These are phyloP conservation scores for Petunia secreta DNA, from an alignment of 257 asterid species.

Conservation along the genomic window DNA sequence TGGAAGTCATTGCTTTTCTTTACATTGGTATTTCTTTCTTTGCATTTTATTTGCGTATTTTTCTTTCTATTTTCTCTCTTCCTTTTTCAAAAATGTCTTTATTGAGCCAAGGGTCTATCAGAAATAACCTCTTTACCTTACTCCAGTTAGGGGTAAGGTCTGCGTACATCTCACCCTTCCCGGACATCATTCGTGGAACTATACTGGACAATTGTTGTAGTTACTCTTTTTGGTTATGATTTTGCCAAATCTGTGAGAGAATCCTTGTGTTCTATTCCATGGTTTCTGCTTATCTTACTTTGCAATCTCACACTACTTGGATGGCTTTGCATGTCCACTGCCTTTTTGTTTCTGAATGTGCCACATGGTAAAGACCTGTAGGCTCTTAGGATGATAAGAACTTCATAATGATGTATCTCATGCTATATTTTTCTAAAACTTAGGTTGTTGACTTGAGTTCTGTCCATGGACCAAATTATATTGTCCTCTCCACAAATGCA, in stretches of 20 bases:
- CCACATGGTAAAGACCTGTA: constrained; percentile 6
- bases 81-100: too few relatives aligned
- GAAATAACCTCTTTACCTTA: too few relatives aligned
- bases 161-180: too few relatives aligned
- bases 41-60: too few relatives aligned
- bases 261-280: not conserved
- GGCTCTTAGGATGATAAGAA: not conserved
- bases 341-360: constrained; percentile 20
- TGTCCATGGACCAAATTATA: constrained; percentile 60
- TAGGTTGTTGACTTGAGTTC: constrained; percentile 77
- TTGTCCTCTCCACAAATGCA: constrained; percentile 60
- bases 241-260: constrained; percentile 7
- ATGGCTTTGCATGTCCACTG: constrained; percentile 1
- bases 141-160: too few relatives aligned
- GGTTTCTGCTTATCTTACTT: not conserved
- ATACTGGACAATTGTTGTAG: too few relatives aligned
- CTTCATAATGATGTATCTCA: constrained; percentile 11
- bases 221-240: not conserved
- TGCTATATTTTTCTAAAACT: constrained; percentile 24
- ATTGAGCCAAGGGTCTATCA: too few relatives aligned
- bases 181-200: too few relatives aligned
- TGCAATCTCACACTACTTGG: not conserved
- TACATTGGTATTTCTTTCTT: too few relatives aligned
- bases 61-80: too few relatives aligned
- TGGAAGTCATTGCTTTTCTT: too few relatives aligned